Conservation (phyloP, 2,329 filamentous ascomycete genomes). For the Elsinoe perseae region DNA sequence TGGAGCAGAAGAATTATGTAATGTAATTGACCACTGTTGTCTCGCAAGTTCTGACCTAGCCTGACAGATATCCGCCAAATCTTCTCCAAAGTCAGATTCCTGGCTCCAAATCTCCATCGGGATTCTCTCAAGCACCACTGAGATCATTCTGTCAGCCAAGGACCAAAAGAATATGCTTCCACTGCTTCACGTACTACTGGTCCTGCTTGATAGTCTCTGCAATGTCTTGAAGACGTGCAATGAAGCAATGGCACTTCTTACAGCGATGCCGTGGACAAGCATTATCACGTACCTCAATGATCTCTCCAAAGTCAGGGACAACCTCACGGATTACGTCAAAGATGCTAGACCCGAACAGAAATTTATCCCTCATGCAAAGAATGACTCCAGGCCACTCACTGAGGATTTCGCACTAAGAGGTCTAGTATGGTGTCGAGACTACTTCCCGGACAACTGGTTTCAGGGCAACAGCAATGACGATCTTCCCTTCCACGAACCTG, state of each 20-base stretch:
- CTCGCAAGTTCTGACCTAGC: background rate
- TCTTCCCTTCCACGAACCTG: slow-evolving; percentile 55
- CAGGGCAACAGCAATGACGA: slow-evolving; percentile 57
- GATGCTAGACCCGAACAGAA: slow-evolving; percentile 28
- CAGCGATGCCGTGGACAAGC: slow-evolving; percentile 47
- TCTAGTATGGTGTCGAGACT: slow-evolving; percentile 51
- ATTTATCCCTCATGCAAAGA: slow-evolving; percentile 38
- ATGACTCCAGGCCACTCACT: slow-evolving; percentile 49
- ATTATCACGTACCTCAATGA: slow-evolving; percentile 48
- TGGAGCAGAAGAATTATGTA: slow-evolving; percentile 21
- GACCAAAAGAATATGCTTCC: slow-evolving; percentile 44
- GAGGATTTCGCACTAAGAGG: slow-evolving; percentile 64
- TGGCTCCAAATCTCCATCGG: slow-evolving; percentile 31
- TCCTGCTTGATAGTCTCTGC: slow-evolving; percentile 47
- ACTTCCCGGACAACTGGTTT: slow-evolving; percentile 56
- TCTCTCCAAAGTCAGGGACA: slow-evolving; percentile 34
- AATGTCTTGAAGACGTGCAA: slow-evolving; percentile 10
- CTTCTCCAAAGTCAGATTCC: background rate
- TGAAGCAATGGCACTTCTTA: slow-evolving; percentile 16
- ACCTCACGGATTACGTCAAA: slow-evolving; percentile 32
- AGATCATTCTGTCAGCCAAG: slow-evolving; percentile 30
- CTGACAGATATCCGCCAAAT: background rate
- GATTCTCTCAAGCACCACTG: slow-evolving; percentile 36
- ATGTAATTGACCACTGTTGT: background rate
- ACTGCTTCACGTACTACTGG: slow-evolving; percentile 55